Conservation (phyloP, 163 green algal species). For the Scenedesmus sp. region DNA sequence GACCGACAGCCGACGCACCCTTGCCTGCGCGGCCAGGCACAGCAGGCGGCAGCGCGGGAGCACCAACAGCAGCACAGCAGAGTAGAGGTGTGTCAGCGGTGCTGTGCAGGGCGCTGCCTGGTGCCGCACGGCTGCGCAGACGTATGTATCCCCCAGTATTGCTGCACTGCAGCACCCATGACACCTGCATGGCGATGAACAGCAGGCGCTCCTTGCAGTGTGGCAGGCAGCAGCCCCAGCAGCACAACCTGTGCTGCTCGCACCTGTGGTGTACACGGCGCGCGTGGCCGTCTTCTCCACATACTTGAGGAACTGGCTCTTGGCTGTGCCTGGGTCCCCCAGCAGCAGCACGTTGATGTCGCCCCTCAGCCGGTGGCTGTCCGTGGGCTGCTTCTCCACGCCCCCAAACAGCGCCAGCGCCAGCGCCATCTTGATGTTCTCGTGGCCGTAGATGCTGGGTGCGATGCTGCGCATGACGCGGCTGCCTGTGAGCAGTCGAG, state of each 20-base stretch:
- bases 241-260: not conserved
- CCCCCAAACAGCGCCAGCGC: constrained; percentile 97
- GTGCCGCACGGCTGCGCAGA: too few relatives aligned
- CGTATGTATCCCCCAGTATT: too few relatives aligned
- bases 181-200: too few relatives aligned
- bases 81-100: too few relatives aligned
- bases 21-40: constrained; percentile 80
- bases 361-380: constrained; percentile 85
- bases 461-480: constrained; percentile 97
- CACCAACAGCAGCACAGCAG: too few relatives aligned
- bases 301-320: constrained; percentile 99
- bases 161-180: too few relatives aligned
- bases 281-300: constrained; percentile 94
- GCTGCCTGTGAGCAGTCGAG: constrained; percentile 64
- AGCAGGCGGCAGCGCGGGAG: not conserved
- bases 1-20: constrained; percentile 96
- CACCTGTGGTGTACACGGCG: constrained; percentile 96
- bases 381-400: constrained; percentile 81
- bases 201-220: too few relatives aligned
- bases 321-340: constrained; percentile 97
- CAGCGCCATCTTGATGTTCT: constrained; percentile 97
- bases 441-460: constrained; percentile 98
- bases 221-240: too few relatives aligned
- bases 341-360: constrained; percentile 99
- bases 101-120: too few relatives aligned